Evolutionary conservation across 805 yeast species (phyloP), one percentile per base, ranked within the genome.

Genomic region (Clavispora asparagi): DNA sequence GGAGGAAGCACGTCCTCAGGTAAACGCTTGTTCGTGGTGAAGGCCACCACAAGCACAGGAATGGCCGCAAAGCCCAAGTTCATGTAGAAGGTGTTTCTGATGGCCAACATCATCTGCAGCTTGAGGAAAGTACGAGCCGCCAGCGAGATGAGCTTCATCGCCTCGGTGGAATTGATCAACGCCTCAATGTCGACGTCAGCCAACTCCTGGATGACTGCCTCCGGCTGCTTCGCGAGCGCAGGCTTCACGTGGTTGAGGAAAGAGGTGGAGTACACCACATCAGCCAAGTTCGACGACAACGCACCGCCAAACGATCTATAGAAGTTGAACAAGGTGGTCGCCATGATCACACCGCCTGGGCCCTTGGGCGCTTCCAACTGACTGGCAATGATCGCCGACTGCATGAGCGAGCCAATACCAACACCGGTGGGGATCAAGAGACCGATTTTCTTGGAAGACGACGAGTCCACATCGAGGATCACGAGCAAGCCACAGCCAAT

Each of bases 331-430:
- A 71, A 64, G 0, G 80, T 60, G 6, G 82, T 76, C 2, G 77
- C 67, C 59, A 78, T 57, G 40, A 79, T 75, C 7, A 69, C 65
- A 3, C 75, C 70, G 13, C 83, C 83, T 7, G 77, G 70, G 1
- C 65, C 58, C 48, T 77, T 74, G 30, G 84, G 82, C 10, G 80
- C 79, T 19, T 68, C 61, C 8, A 79, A 58, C 53, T 79, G 82
- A 1, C 76, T 67, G 1, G 73, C 58, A 29, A 77, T 55, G 40
- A 76, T 61, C 13, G 69, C 52, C 1, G 78, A 63, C 56, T 79
- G 83, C 57, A 77, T 62, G 44, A 61, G 64, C 13, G 75, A 29
- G 2, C 85, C 86, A 38, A 71, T 58, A 0, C 76, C 67, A 6
- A 72, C 61, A 25, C 85, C 85, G 8, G 65, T 56, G 7, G 76